Evolutionary conservation across 805 yeast species (phyloP).

Genomic region (Yarrowia sp.): DNA sequence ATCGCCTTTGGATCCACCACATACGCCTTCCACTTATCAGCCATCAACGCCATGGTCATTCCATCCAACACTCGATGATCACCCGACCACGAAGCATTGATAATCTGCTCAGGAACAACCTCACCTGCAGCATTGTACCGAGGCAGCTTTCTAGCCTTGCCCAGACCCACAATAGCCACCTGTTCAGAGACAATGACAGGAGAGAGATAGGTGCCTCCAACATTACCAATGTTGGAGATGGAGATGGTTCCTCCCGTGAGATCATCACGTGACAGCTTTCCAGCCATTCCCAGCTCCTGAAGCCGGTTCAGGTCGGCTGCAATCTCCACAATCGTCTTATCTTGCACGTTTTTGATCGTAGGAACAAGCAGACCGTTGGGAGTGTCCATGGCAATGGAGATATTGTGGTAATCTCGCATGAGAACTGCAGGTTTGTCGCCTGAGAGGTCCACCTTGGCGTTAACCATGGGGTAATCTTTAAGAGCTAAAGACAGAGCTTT

Average conservation of each 20-base stretch:
- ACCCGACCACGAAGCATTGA: slow-evolving; percentile 40
- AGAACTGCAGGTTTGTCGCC: slow-evolving; percentile 34
- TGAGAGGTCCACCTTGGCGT: slow-evolving; percentile 33
- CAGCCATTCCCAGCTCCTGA: slow-evolving; percentile 34
- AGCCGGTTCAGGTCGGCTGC: slow-evolving; percentile 36
- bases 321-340: slow-evolving; percentile 35
- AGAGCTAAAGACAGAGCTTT: slow-evolving; percentile 39
- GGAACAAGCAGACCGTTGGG: slow-evolving; percentile 40
- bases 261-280: slow-evolving; percentile 36
- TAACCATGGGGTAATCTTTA: slow-evolving; percentile 36
- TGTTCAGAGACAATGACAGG: slow-evolving; percentile 40
- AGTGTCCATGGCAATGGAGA: slow-evolving; percentile 41
- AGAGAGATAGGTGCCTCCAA: slow-evolving; percentile 40
- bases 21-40: slow-evolving; percentile 34
- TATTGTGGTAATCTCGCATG: slow-evolving; percentile 36
- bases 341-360: slow-evolving; percentile 37
- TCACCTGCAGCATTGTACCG: slow-evolving; percentile 33
- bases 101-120: slow-evolving; percentile 34
- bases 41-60: slow-evolving; percentile 39
- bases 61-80: slow-evolving; percentile 41
- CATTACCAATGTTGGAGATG: slow-evolving; percentile 39
- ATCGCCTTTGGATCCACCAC: slow-evolving; percentile 33
- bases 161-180: slow-evolving; percentile 40
- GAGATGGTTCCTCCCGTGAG: slow-evolving; percentile 39
- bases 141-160: slow-evolving; percentile 36